A percentile compares a stretch with the other conserved stretches of the same genome.
Conservation (phyloP, 805 yeast genomes). For the Candida orba region DNA sequence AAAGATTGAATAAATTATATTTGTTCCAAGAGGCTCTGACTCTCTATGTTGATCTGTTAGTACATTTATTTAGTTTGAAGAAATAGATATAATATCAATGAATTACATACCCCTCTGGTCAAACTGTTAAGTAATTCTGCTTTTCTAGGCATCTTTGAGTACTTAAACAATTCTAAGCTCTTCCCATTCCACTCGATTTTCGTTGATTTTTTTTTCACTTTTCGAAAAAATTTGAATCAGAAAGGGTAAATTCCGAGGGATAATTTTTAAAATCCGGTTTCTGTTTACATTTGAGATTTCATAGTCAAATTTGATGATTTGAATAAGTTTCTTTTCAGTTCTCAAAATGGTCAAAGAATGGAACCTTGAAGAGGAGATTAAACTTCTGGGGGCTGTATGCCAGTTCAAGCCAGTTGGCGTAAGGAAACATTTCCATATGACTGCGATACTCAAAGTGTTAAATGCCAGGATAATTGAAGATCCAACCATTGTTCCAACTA, state of each 20-base stretch:
- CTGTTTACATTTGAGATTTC: too few species aligned
- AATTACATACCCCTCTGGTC: conserved; percentile 38
- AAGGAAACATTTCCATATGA: conserved; percentile 31
- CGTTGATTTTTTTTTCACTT: not conserved
- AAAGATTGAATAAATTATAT: conserved; percentile 80
- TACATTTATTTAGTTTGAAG: not conserved
- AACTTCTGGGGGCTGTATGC: conserved; percentile 53
- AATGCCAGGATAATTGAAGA: conserved; percentile 6
- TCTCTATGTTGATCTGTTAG: conserved; percentile 23
- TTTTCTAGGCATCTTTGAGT: conserved; percentile 48
- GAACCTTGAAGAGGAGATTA: conserved; percentile 56
- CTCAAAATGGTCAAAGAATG: conserved; percentile 29
- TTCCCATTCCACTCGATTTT: too few species aligned
- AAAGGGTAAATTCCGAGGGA: too few species aligned
- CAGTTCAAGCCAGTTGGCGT: conserved; percentile 63
- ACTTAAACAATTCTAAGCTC: too few species aligned
- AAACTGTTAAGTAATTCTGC: conserved; percentile 49
- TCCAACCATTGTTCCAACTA: not conserved
- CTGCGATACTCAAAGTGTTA: conserved; percentile 16
- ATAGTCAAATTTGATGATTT: too few species aligned
- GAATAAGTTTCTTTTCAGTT: too few species aligned
- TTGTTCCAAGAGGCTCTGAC: conserved; percentile 90
- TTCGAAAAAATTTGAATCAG: too few species aligned
- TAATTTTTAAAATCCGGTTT: too few species aligned
- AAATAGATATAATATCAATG: not conserved